Conservation (phyloP, 192 early-diverging fungal species). For the Backusella psychrophila region DNA sequence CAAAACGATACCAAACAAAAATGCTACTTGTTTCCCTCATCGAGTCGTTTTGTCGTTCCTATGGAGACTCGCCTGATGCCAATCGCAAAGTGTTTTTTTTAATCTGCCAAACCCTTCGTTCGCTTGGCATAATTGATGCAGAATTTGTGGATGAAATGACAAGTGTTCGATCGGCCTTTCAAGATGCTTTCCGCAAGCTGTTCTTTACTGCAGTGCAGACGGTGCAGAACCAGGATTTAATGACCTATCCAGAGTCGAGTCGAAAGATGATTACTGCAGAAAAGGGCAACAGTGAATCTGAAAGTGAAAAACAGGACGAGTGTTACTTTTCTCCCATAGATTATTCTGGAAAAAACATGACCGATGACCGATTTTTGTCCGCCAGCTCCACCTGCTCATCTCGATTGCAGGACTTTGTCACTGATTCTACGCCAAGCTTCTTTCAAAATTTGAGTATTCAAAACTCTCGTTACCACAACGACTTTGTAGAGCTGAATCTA, state of each 20-base stretch:
- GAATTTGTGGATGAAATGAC: conserved; percentile 73
- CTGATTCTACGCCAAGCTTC: not conserved
- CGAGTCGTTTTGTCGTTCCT: conserved; percentile 88
- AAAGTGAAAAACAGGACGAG: not conserved
- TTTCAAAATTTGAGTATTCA: conserved; percentile 44
- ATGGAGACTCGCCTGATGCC: conserved; percentile 82
- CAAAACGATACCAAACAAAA: conserved; percentile 59
- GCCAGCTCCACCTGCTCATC: not conserved
- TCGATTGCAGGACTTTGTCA: not conserved
- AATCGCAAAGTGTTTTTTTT: conserved; percentile 85
- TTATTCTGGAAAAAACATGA: not conserved
- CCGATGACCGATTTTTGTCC: not conserved
- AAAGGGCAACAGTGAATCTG: not conserved
- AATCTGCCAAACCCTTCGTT: conserved; percentile 82
- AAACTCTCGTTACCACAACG: conserved; percentile 72
- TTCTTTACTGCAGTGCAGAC: conserved; percentile 78
- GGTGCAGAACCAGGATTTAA: conserved; percentile 46
- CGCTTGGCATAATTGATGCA: conserved; percentile 81
- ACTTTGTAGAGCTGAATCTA: conserved; percentile 76
- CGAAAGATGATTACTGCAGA: not conserved
- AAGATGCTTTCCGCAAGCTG: conserved; percentile 80
- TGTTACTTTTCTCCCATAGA: not conserved
- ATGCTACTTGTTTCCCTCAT: conserved; percentile 85
- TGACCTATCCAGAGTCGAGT: not conserved
- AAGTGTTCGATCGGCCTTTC: conserved; percentile 78